phyloP scores from a whole-genome alignment of 73 alveolate genomes.

The Symbiodinium natans region DNA sequence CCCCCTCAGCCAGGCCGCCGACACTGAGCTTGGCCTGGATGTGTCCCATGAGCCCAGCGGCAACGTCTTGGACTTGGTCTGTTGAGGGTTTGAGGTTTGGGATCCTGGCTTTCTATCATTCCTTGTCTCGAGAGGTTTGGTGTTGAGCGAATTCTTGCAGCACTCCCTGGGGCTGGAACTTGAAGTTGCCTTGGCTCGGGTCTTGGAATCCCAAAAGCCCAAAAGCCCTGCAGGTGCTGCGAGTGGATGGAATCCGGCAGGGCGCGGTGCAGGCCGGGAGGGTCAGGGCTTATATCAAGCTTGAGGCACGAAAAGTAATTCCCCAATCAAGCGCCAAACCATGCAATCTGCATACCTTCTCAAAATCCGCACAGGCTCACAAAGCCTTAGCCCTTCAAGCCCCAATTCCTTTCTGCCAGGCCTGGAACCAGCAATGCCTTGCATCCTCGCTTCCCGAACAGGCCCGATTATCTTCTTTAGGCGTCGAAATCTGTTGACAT shows the following conservation, averaged over 20 bases:
- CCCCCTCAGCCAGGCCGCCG: neutral
- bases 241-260: neutral
- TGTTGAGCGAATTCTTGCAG: no score
- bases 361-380: no score
- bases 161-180: neutral
- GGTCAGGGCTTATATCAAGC: no score
- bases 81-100: neutral
- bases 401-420: neutral
- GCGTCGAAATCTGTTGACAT: no score
- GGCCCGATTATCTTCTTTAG: no score
- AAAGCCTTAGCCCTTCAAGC: neutral
- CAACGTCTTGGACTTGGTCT: neutral
- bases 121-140: no score
- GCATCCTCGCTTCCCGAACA: neutral
- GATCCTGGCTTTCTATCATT: neutral
- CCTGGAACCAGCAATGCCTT: slow-evolving; percentile 8
- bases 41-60: neutral
- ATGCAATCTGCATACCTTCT: no score
- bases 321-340: no score
- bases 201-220: no score
- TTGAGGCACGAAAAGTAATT: no score
- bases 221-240: slow-evolving; percentile 18
- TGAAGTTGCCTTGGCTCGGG: neutral
- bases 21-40: neutral
- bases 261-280: neutral